Percentiles rank a stretch among this genome's conserved stretches.
Evolutionary conservation across 371 early-diverging fungal genomes (phyloP).

Genomic region (Blastocladiella emersonii): DNA sequence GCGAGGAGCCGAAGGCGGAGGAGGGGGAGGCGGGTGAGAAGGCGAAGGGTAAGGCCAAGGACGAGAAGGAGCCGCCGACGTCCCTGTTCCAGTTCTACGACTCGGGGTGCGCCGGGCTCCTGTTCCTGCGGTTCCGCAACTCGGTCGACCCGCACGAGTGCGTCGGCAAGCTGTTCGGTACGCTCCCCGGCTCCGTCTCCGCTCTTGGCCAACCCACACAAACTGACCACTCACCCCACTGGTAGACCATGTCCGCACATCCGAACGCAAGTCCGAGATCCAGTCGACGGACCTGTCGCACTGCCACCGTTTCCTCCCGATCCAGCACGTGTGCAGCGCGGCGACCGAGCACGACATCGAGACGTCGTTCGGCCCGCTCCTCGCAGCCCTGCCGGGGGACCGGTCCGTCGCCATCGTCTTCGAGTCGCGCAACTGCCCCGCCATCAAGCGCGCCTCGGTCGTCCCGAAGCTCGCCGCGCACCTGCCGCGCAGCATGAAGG

Average conservation of each 20-base stretch:
- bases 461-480: not conserved
- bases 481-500: not conserved
- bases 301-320: slow-evolving; percentile 10
- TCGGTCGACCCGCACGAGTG: slow-evolving; percentile 9
- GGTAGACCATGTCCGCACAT: not conserved
- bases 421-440: slow-evolving; percentile 11
- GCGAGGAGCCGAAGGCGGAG: not conserved
- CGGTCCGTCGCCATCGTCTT: slow-evolving; percentile 7
- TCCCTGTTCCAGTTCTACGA: slow-evolving; percentile 10
- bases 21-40: not conserved
- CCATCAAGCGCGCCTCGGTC: not conserved
- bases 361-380: not conserved
- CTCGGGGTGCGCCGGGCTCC: slow-evolving; percentile 11
- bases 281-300: not conserved
- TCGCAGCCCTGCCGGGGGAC: not conserved
- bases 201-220: too few species aligned
- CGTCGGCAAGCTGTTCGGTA: slow-evolving; percentile 12
- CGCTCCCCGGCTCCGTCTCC: not conserved
- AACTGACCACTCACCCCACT: too few species aligned
- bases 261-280: not conserved
- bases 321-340: slow-evolving; percentile 8
- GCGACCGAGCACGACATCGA: slow-evolving; percentile 3
- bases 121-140: slow-evolving; percentile 14
- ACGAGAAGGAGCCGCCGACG: not conserved
- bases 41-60: not conserved